phyloP scores from a whole-genome alignment of 495 filamentous ascomycete species.

The Chaetomium cochliodes region DNA sequence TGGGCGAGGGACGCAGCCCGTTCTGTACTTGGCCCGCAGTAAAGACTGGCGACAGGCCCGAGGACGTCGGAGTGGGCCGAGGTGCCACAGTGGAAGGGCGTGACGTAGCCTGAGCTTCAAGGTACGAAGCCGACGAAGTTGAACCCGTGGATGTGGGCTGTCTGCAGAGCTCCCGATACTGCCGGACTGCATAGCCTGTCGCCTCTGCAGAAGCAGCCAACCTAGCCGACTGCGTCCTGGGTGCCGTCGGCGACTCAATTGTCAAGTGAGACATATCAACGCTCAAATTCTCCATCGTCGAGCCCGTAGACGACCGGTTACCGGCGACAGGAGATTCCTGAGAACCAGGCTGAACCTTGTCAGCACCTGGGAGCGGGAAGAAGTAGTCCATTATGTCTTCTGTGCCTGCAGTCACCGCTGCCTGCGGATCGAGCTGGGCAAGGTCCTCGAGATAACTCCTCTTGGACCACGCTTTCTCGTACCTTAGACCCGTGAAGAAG shows the following conservation, averaged over 20 bases:
- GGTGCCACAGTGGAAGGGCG: no score
- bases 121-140: background rate
- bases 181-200: background rate
- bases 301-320: no score
- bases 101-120: background rate
- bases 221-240: background rate
- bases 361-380: slow-evolving; percentile 4
- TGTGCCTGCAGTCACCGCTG: background rate
- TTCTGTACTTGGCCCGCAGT: no score
- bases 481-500: slow-evolving; percentile 17
- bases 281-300: slow-evolving; percentile 11
- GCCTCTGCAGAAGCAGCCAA: background rate
- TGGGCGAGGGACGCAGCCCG: no score
- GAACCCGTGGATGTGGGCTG: background rate
- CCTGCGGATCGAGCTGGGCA: slow-evolving; percentile 13
- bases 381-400: slow-evolving; percentile 16
- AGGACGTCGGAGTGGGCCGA: no score
- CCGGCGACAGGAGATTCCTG: background rate
- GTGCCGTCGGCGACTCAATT: background rate
- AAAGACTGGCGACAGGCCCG: no score
- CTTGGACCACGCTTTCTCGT: slow-evolving; percentile 22
- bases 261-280: slow-evolving; percentile 8
- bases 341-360: background rate
- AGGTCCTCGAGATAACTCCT: slow-evolving; percentile 18
- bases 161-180: background rate